Evolutionary conservation across 495 filamentous ascomycete genomes (phyloP).

Genomic region (Pseudoneurospora amorphoporcata): DNA sequence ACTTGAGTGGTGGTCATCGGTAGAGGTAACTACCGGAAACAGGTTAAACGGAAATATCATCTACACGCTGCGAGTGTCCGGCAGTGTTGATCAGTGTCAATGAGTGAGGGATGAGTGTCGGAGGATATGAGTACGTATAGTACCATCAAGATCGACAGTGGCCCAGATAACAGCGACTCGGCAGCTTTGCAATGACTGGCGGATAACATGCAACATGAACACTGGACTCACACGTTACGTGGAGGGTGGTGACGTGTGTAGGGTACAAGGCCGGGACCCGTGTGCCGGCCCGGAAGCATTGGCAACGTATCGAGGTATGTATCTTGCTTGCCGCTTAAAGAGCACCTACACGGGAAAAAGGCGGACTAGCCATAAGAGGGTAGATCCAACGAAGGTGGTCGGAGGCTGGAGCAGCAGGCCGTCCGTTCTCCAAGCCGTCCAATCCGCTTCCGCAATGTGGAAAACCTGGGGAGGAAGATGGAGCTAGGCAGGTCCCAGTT

Average conservation of each 20-base stretch:
- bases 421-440: neutral
- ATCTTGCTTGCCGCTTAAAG: neutral
- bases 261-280: neutral
- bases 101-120: neutral
- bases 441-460: neutral
- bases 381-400: neutral
- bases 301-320: neutral
- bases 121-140: neutral
- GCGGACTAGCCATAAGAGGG: neutral
- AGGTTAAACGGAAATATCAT: neutral
- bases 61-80: neutral
- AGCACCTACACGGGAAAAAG: neutral
- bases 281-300: neutral
- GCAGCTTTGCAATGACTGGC: neutral
- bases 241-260: neutral
- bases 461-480: neutral
- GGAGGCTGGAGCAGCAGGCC: neutral
- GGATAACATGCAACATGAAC: neutral
- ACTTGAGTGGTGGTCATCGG: neutral
- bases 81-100: neutral
- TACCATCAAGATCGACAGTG: neutral
- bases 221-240: neutral
- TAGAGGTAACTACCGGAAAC: neutral
- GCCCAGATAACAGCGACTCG: neutral
- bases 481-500: neutral